phyloP scores from a whole-genome alignment of 2,329 filamentous ascomycete genomes.

The Monosporascus sp. region DNA sequence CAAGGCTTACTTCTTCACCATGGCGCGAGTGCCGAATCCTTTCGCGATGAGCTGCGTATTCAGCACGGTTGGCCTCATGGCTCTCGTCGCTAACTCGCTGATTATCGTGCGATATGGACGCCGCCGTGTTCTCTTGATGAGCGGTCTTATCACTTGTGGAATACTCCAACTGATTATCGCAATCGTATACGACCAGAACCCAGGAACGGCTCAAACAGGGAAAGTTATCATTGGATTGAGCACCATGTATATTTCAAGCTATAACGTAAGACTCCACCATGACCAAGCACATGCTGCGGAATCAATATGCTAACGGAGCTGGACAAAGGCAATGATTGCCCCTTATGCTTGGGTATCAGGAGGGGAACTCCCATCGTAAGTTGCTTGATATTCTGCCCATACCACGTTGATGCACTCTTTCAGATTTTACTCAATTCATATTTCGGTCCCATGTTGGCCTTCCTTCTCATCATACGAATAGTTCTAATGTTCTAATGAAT shows the following conservation, averaged over 20 bases:
- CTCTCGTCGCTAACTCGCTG: constrained; percentile 42
- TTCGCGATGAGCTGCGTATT: constrained; percentile 49
- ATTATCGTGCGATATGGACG: constrained; percentile 44
- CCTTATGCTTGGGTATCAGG: constrained; percentile 47
- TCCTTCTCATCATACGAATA: no score
- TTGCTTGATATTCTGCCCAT: not conserved
- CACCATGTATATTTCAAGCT: constrained; percentile 42
- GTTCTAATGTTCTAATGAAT: not conserved
- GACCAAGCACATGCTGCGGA: constrained; percentile 7
- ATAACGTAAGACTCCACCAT: constrained; percentile 32
- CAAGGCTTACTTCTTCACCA: constrained; percentile 50
- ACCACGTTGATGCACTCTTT: no score
- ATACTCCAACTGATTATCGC: constrained; percentile 47
- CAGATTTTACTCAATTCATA: no score
- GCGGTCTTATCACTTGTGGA: constrained; percentile 41
- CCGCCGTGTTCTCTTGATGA: constrained; percentile 42
- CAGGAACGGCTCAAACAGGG: constrained; percentile 24
- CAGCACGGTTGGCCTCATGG: constrained; percentile 40
- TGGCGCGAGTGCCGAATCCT: constrained; percentile 43
- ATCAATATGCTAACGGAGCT: not conserved
- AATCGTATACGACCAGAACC: constrained; percentile 37
- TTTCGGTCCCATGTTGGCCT: no score
- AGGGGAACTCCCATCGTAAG: constrained; percentile 43
- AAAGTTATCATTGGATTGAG: constrained; percentile 42
- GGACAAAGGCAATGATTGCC: constrained; percentile 36